Percentiles rank a stretch among this genome's conserved stretches.
phyloP scores from a whole-genome alignment of 192 early-diverging fungal genomes.

The Podila minutissima region DNA sequence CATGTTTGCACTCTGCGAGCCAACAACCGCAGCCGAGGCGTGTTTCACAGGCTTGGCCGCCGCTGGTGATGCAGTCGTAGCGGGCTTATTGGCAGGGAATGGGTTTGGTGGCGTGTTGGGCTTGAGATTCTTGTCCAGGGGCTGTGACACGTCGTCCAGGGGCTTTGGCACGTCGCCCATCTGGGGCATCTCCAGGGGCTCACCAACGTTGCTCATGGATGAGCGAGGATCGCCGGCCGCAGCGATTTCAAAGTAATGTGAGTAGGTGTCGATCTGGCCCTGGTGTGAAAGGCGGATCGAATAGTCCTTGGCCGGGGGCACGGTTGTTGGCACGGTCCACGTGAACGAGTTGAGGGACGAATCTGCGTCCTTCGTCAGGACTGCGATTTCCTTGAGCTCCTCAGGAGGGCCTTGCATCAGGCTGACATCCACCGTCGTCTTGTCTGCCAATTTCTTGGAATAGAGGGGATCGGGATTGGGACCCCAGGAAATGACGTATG shows the following conservation, averaged over 20 bases:
- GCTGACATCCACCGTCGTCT: conserved; percentile 20
- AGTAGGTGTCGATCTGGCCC: conserved; percentile 27
- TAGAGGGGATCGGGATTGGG: conserved; percentile 31
- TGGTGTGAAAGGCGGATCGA: conserved; percentile 28
- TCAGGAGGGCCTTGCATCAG: conserved; percentile 38
- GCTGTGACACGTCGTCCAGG: not conserved
- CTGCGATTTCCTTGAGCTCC: not conserved
- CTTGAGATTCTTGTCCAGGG: conserved; percentile 19
- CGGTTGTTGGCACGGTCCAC: conserved; percentile 24
- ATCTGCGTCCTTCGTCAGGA: conserved; percentile 7
- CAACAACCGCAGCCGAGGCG: not conserved
- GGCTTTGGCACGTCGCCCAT: conserved; percentile 23
- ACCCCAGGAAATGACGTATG: conserved; percentile 41
- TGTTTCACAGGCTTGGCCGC: conserved; percentile 4
- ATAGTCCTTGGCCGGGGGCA: conserved; percentile 27
- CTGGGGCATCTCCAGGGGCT: conserved; percentile 39
- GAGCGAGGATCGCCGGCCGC: conserved; percentile 28
- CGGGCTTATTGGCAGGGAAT: conserved; percentile 1
- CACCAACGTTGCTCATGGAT: conserved; percentile 33
- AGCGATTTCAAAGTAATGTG: conserved; percentile 47
- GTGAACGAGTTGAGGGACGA: conserved; percentile 19
- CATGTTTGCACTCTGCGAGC: conserved; percentile 18
- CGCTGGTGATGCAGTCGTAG: not conserved
- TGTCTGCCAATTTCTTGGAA: conserved; percentile 23
- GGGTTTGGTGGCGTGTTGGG: conserved; percentile 33